These are phyloP conservation scores for Metarhizium rileyi DNA, from an alignment of 2,329 filamentous ascomycete species.

Conservation along the genomic window DNA sequence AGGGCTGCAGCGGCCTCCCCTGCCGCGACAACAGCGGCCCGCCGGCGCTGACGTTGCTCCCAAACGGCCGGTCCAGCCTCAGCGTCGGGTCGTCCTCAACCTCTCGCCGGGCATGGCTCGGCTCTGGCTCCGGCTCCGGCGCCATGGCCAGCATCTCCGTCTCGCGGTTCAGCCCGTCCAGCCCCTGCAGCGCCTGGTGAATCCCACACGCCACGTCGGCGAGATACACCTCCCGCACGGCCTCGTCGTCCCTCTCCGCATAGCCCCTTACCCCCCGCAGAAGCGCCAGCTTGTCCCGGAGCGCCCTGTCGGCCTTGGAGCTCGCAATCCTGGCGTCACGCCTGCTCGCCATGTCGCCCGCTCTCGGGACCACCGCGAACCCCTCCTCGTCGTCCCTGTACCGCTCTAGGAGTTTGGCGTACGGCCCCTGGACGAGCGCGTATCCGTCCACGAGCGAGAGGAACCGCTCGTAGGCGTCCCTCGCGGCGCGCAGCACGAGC, in stretches of 20 bases:
- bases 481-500: conserved; percentile 49
- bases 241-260: conserved; percentile 66
- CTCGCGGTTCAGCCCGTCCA: conserved; percentile 84
- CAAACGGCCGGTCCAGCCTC: conserved; percentile 58
- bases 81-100: conserved; percentile 39
- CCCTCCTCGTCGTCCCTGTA: conserved; percentile 63
- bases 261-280: conserved; percentile 37
- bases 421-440: conserved; percentile 52
- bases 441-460: conserved; percentile 71
- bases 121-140: conserved; percentile 42
- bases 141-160: conserved; percentile 70
- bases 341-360: conserved; percentile 50
- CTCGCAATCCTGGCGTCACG: conserved; percentile 78
- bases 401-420: conserved; percentile 60
- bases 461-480: conserved; percentile 68
- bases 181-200: conserved; percentile 72
- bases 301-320: conserved; percentile 75
- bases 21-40: conserved; percentile 68
- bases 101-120: conserved; percentile 30
- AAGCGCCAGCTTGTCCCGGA: conserved; percentile 70
- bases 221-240: conserved; percentile 69
- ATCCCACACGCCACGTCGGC: conserved; percentile 63
- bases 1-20: conserved; percentile 83
- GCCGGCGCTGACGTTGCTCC: conserved; percentile 34
- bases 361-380: conserved; percentile 61